Conservation (phyloP, 129 eudicot genomes). For the Pseudognaphalium luteoalbum region DNA sequence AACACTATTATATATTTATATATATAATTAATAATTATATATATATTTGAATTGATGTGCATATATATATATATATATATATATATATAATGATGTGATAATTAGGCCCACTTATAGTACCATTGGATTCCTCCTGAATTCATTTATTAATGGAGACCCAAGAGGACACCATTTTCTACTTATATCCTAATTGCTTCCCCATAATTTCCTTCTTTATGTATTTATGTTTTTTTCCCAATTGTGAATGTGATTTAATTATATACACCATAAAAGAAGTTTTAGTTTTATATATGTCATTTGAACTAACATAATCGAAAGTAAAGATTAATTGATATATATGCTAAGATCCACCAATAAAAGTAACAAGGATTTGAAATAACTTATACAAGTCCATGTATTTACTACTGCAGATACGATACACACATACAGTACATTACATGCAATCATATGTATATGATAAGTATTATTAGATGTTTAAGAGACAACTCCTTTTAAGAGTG, state of each 20-base stretch:
- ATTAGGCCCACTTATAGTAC: constrained; percentile 45
- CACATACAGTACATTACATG: neutral
- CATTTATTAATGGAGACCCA: constrained; percentile 27
- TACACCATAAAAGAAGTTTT: neutral
- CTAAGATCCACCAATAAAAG: too few relatives aligned
- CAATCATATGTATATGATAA: neutral
- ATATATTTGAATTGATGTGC: too few relatives aligned
- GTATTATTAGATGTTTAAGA: too few relatives aligned
- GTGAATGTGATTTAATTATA: neutral
- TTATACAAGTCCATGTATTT: neutral
- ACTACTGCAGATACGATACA: too few relatives aligned
- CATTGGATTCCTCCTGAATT: constrained; percentile 46
- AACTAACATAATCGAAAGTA: neutral
- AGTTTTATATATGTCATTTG: too few relatives aligned
- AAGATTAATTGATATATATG: too few relatives aligned
- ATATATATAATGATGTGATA: constrained; percentile 30
- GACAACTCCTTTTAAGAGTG: too few relatives aligned
- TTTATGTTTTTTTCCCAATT: neutral
- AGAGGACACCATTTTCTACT: constrained; percentile 32
- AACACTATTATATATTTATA: too few relatives aligned
- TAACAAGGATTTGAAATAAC: neutral
- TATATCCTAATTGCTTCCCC: constrained; percentile 29
- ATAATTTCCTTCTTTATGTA: constrained; percentile 22
- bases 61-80: too few relatives aligned
- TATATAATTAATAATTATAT: too few relatives aligned